Percentiles rank a stretch among this genome's conserved stretches.
Conservation (phyloP, 2,329 filamentous ascomycete genomes). For the Corniculantispora saksenae region DNA sequence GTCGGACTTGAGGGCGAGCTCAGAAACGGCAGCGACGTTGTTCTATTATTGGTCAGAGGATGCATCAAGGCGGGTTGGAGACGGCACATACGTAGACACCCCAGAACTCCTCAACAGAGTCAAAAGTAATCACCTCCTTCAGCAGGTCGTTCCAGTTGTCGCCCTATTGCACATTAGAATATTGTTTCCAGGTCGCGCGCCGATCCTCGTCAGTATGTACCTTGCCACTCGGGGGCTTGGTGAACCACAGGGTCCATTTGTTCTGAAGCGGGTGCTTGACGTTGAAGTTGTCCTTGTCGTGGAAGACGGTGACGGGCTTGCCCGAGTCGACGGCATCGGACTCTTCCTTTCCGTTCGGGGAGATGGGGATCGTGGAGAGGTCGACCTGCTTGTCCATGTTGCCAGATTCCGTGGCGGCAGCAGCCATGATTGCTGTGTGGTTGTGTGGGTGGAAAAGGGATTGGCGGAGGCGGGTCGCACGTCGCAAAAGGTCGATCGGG, state of each 20-base stretch:
- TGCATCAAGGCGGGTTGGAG: slow-evolving; percentile 6
- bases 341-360: slow-evolving; percentile 58
- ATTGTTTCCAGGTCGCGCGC: slow-evolving; percentile 25
- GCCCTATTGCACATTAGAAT: slow-evolving; percentile 57
- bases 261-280: slow-evolving; percentile 98
- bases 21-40: slow-evolving; percentile 95
- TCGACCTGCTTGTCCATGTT: slow-evolving; percentile 60
- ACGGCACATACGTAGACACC: slow-evolving; percentile 83
- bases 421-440: slow-evolving; percentile 33
- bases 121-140: slow-evolving; percentile 98
- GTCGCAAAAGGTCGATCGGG: slow-evolving; percentile 22
- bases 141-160: slow-evolving; percentile 98
- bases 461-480: slow-evolving; percentile 23
- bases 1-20: slow-evolving; percentile 95
- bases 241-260: slow-evolving; percentile 99
- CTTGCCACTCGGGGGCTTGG: slow-evolving; percentile 95
- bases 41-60: slow-evolving; percentile 61
- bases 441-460: slow-evolving; percentile 6
- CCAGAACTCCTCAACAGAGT: slow-evolving; percentile 99
- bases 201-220: slow-evolving; percentile 45
- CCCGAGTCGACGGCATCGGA: slow-evolving; percentile 50
- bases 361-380: slow-evolving; percentile 67
- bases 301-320: slow-evolving; percentile 89
- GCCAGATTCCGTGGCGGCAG: slow-evolving; percentile 33
- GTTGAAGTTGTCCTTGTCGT: slow-evolving; percentile 98